Conservation (phyloP, 345 rosid genomes). For the Euphorbia tirucalli region DNA sequence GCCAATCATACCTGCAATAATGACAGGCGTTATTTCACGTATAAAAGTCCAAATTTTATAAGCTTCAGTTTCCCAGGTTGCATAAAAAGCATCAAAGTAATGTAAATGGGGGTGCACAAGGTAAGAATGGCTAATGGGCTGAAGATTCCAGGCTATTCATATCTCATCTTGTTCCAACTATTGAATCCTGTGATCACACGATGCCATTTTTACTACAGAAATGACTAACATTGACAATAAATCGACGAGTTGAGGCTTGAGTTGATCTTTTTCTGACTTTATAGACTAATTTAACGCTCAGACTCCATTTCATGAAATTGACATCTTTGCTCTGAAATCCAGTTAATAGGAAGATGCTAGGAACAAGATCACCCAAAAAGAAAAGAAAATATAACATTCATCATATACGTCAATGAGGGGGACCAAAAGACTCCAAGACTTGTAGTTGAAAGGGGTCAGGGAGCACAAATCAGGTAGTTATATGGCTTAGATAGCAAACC, state of each 20-base stretch:
- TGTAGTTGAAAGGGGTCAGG: background rate
- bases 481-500: constrained; percentile 43
- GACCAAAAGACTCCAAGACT: background rate
- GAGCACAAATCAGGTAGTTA: background rate
- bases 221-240: too few relatives aligned
- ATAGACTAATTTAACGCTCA: too few relatives aligned
- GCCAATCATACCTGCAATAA: constrained; percentile 79
- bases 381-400: background rate
- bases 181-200: background rate
- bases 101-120: background rate
- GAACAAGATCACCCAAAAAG: background rate
- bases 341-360: background rate
- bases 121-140: background rate
- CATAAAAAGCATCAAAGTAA: background rate
- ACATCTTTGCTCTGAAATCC: background rate
- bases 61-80: background rate
- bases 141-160: constrained; percentile 1
- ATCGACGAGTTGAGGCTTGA: too few relatives aligned
- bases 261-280: too few relatives aligned
- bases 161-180: too few relatives aligned
- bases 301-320: background rate
- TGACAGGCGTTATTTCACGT: background rate
- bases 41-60: background rate
- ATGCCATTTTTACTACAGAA: too few relatives aligned
- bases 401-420: too few relatives aligned